Conservation (phyloP, 768 basidiomycete genomes). For the Russula olivacea region DNA sequence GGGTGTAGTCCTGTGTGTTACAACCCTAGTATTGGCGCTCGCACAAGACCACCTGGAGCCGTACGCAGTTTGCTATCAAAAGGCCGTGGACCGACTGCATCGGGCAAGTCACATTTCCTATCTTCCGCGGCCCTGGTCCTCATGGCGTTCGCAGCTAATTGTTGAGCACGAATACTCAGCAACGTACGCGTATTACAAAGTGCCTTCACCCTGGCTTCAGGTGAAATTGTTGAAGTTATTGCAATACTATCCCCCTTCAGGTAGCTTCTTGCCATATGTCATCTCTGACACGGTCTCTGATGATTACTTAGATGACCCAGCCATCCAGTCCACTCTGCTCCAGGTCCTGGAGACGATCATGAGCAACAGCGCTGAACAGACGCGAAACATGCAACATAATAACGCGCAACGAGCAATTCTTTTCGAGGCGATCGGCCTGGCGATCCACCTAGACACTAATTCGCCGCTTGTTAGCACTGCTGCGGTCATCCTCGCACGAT, state of each 20-base stretch:
- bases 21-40: conserved; percentile 87
- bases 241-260: conserved; percentile 94
- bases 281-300: neutral
- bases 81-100: conserved; percentile 85
- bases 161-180: conserved; percentile 85
- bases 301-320: conserved; percentile 65
- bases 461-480: conserved; percentile 85
- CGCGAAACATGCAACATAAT: conserved; percentile 95
- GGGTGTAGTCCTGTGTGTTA: conserved; percentile 94
- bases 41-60: conserved; percentile 93
- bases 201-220: conserved; percentile 96
- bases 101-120: conserved; percentile 44
- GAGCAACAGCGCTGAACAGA: conserved; percentile 84
- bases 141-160: conserved; percentile 53
- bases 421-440: conserved; percentile 94
- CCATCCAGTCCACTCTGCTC: conserved; percentile 68
- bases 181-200: conserved; percentile 95
- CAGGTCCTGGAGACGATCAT: conserved; percentile 86
- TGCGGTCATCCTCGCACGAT: conserved; percentile 85
- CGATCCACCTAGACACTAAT: conserved; percentile 90
- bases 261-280: conserved; percentile 39
- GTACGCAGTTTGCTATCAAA: conserved; percentile 87
- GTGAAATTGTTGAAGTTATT: conserved; percentile 89
- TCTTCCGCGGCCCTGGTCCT: neutral
- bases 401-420: conserved; percentile 98